Evolutionary conservation across 1,139 yeast genomes (phyloP).

Genomic region (Magnusiomyces sp.): DNA sequence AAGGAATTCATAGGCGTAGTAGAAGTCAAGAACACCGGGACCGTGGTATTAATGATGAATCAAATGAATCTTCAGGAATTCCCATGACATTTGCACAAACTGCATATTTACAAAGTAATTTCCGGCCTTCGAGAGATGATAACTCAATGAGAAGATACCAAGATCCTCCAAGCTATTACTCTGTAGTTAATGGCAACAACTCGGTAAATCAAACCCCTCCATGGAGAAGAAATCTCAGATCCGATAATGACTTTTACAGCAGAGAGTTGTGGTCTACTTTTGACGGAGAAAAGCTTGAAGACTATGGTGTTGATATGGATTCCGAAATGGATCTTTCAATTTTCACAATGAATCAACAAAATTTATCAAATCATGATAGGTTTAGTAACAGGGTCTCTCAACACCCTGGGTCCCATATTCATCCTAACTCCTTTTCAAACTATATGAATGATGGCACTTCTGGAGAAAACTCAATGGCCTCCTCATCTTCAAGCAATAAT

Average conservation of each 20-base stretch:
- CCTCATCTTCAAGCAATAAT: not conserved
- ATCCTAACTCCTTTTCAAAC: not conserved
- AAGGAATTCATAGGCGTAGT: too few species aligned
- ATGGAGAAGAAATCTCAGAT: conserved; percentile 6
- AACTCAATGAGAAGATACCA: too few species aligned
- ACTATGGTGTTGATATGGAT: conserved; percentile 81
- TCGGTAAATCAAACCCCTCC: not conserved
- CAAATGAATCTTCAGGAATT: not conserved
- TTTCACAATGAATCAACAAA: conserved; percentile 20
- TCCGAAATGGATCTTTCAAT: conserved; percentile 36
- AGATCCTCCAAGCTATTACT: too few species aligned
- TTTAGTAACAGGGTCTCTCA: not conserved
- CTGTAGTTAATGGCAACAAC: too few species aligned
- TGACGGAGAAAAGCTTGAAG: conserved; percentile 72
- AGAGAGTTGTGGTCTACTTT: conserved; percentile 63
- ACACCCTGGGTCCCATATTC: not conserved
- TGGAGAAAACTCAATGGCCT: too few species aligned
- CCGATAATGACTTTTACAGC: conserved; percentile 29
- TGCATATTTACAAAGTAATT: not conserved
- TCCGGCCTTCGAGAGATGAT: too few species aligned
- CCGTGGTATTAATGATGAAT: not conserved
- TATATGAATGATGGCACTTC: too few species aligned
- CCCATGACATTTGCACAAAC: conserved; percentile 7
- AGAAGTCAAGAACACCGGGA: not conserved
- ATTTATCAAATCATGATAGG: not conserved